Evolutionary conservation across 2,329 filamentous ascomycete species (phyloP), one percentile per base, ranked within the genome.

Genomic region (Curvularia sp.): DNA sequence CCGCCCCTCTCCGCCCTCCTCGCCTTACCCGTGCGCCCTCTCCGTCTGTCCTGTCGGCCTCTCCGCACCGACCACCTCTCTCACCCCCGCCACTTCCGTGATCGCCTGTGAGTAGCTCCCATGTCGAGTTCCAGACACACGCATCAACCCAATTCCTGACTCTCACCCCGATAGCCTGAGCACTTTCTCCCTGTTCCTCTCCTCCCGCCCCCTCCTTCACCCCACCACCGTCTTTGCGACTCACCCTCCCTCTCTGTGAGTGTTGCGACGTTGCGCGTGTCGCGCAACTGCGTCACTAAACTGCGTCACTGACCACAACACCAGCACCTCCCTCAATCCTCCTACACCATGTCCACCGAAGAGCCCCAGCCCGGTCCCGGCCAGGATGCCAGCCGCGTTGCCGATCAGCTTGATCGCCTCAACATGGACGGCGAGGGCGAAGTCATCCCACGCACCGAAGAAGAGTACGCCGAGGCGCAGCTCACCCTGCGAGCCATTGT

Each of bases 401-500:
- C 74, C 68, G 79, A 82, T 49, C 75, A 77, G 61, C 75, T 83
- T 59, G 75, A 78, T 57, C 72, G 71, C 53, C 66, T 81, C 49
- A 77, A 74, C 69, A 71, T 78, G 47, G 68, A 70, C 50, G 71
- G 71, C 62, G 77, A 80, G 63, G 90, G 91, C 67, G 92, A 94
- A 70, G 86, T 87, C 62, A 86, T 86, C 60, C 94, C 92, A 72
- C 95, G 94, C 83, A 96, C 94, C 58, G 95, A 99, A 71, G 93
- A 98, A 77, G 95, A 99, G 80, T 99, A 99, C 76, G 93, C 92
- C 51, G 88, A 93, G 77, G 88, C 93, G 52, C 91, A 96, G 80
- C 85, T 99, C 73, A 99, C 95, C 62, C 87, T 99, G 64, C 91
- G 95, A 77, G 95, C 95, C 70, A 97, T 99, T 77, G 95, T 99